Percentiles rank a stretch among this genome's conserved stretches.
Conservation (phyloP, 1,139 yeast species). For the Kodamaea suecica region DNA sequence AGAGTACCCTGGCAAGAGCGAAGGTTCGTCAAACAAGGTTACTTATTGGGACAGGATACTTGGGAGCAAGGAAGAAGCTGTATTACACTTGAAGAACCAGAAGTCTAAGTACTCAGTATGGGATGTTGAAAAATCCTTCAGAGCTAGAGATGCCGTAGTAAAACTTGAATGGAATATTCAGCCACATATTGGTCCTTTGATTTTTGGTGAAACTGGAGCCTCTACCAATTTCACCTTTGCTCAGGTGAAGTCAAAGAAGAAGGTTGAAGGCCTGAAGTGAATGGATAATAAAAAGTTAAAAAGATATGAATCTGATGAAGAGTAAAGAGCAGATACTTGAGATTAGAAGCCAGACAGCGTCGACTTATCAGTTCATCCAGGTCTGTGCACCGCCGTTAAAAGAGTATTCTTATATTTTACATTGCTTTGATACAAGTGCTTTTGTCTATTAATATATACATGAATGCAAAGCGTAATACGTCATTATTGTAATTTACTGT, state of each 20-base stretch:
- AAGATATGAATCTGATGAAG: not conserved
- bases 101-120: constrained; percentile 82
- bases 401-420: no score
- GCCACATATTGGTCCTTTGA: constrained; percentile 81
- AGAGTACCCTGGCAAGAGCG: constrained; percentile 67
- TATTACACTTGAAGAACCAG: constrained; percentile 47
- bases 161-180: constrained; percentile 88
- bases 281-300: not conserved
- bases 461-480: not conserved
- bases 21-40: constrained; percentile 57
- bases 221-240: constrained; percentile 30
- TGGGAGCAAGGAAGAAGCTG: constrained; percentile 55
- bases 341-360: no score
- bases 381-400: no score
- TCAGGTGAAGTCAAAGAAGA: constrained; percentile 13
- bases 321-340: no score
- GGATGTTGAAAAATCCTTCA: constrained; percentile 72
- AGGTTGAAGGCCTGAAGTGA: not conserved
- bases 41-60: constrained; percentile 92
- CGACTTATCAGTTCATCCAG: no score
- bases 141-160: constrained; percentile 65
- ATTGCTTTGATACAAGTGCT: not conserved
- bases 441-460: constrained; percentile 2
- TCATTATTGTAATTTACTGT: not conserved
- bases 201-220: constrained; percentile 58